Evolutionary conservation across 768 basidiomycete genomes (phyloP).

Genomic region (Kwoniella bestiolae): DNA sequence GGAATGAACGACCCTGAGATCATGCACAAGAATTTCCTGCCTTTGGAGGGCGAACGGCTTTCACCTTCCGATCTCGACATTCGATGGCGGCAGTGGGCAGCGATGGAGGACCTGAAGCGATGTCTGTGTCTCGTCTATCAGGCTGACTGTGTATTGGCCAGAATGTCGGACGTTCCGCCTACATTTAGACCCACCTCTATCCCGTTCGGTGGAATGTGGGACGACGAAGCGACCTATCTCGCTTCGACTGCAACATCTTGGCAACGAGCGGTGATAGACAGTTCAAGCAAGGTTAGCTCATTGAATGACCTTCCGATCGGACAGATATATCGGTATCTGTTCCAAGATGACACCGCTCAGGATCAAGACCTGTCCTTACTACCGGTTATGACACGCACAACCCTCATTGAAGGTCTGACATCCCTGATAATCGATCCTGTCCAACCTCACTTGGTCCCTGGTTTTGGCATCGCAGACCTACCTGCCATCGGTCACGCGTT

Average conservation of each 20-base stretch:
- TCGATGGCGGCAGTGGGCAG: conserved; percentile 2
- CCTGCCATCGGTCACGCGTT: conserved; percentile 1
- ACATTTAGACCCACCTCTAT: neutral
- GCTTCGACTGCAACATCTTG: neutral
- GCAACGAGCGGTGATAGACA: neutral
- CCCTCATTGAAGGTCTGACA: neutral
- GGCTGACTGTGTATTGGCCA: neutral
- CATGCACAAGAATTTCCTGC: neutral
- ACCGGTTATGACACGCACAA: neutral
- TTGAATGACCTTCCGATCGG: neutral
- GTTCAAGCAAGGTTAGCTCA: neutral
- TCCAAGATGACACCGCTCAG: neutral
- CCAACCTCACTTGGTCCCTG: neutral
- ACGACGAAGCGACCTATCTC: conserved; percentile 1
- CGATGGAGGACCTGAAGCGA: neutral
- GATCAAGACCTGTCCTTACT: neutral
- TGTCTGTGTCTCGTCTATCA: neutral
- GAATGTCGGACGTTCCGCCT: neutral
- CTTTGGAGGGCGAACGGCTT: neutral
- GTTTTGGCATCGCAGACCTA: neutral
- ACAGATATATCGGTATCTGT: neutral
- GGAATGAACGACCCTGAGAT: neutral
- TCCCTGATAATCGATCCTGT: neutral
- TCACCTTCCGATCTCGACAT: neutral
- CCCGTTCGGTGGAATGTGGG: neutral